phyloP scores from a whole-genome alignment of 2,329 filamentous ascomycete genomes.

The Dothidotthia symphoricarpi region DNA sequence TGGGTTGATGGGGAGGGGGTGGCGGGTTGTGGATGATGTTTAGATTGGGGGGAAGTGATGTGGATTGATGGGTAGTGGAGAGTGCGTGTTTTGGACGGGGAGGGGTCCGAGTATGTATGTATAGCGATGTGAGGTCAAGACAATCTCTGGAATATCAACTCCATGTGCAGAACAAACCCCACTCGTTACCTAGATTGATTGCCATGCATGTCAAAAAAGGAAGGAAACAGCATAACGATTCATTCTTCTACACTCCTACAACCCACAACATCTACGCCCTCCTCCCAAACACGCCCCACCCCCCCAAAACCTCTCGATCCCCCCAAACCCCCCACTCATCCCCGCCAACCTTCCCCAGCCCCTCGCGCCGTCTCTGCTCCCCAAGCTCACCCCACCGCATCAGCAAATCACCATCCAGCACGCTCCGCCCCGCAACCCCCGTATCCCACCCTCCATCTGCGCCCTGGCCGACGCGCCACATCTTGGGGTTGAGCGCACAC shows the following conservation, averaged over 20 bases:
- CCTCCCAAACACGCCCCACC: slow-evolving; percentile 56
- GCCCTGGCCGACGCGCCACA: slow-evolving; percentile 62
- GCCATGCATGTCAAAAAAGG: too few relatives aligned
- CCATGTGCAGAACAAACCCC: too few relatives aligned
- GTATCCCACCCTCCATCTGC: slow-evolving; percentile 36
- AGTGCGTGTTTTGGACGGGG: neutral
- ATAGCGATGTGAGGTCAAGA: too few relatives aligned
- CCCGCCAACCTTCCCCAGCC: slow-evolving; percentile 70
- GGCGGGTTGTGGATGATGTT: slow-evolving; percentile 32
- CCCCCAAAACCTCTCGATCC: slow-evolving; percentile 66
- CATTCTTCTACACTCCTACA: too few relatives aligned
- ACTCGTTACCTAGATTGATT: too few relatives aligned
- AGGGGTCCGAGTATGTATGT: too few relatives aligned
- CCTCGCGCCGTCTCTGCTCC: slow-evolving; percentile 67
- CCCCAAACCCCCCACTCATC: slow-evolving; percentile 65
- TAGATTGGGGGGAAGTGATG: too few relatives aligned
- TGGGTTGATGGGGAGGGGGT: slow-evolving; percentile 50
- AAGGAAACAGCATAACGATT: too few relatives aligned
- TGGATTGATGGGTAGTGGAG: slow-evolving; percentile 7
- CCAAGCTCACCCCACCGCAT: slow-evolving; percentile 73
- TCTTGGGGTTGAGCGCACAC: slow-evolving; percentile 79
- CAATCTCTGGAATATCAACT: too few relatives aligned
- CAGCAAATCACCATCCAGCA: slow-evolving; percentile 77
- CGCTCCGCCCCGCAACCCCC: slow-evolving; percentile 56
- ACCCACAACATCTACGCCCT: too few relatives aligned